Percentiles rank a stretch among this genome's conserved stretches.
These are phyloP conservation scores for Micractinium conductrix DNA, from an alignment of 139 green algal genomes.

Conservation along the genomic window DNA sequence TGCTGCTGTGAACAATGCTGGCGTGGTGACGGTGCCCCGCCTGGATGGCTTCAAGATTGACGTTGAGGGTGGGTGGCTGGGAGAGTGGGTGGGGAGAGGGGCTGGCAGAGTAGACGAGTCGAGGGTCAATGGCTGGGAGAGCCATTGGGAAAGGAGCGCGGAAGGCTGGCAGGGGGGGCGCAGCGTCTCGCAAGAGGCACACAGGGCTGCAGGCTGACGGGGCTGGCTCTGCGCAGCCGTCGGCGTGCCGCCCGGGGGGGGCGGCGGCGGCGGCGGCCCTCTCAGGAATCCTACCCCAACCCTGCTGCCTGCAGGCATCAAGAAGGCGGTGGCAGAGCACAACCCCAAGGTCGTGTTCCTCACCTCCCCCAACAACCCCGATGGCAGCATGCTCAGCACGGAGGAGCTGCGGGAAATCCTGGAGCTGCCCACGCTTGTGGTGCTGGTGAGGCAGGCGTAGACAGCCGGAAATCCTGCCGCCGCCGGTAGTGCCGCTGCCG, in stretches of 20 bases:
- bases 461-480: too few species aligned
- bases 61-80: conserved; percentile 75
- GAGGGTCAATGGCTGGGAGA: too few species aligned
- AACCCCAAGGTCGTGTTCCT: conserved; percentile 98
- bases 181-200: too few species aligned
- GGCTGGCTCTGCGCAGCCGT: too few species aligned
- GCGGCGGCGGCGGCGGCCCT: too few species aligned
- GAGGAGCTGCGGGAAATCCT: conserved; percentile 84
- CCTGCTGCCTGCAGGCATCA: conserved; percentile 52
- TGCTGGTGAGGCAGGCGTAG: background rate
- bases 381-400: conserved; percentile 89
- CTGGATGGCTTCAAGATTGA: conserved; percentile 89
- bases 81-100: too few species aligned
- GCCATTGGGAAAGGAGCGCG: too few species aligned
- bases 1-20: conserved; percentile 91
- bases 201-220: too few species aligned
- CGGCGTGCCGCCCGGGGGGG: too few species aligned
- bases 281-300: too few species aligned
- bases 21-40: conserved; percentile 86
- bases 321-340: conserved; percentile 78
- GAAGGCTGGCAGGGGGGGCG: too few species aligned
- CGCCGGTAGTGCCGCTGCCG: background rate
- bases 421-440: conserved; percentile 81
- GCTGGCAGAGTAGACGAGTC: too few species aligned
- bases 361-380: conserved; percentile 99